phyloP scores from a whole-genome alignment of 2,329 filamentous ascomycete species.

The Fusarium napiforme region DNA sequence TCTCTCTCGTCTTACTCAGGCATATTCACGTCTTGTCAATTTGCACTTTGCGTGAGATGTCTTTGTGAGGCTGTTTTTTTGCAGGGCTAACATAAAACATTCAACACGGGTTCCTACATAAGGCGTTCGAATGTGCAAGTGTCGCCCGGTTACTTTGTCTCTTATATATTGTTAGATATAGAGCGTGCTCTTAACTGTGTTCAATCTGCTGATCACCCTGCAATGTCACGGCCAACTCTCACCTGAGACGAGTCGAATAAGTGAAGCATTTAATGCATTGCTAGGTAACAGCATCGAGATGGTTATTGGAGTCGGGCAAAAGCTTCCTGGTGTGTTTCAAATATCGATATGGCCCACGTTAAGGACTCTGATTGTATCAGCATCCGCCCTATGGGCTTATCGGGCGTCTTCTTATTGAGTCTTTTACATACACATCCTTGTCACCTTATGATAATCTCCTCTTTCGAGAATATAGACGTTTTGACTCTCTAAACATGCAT shows the following conservation, averaged over 20 bases:
- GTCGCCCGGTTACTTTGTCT: conserved; percentile 1
- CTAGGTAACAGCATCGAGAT: not conserved
- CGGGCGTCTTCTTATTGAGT: not conserved
- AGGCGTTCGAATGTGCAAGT: not conserved
- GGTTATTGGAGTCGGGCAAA: not conserved
- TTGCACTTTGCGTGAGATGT: not conserved
- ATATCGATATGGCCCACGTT: not conserved
- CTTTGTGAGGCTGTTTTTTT: not conserved
- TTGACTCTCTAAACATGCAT: too few species aligned
- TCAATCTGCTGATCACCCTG: not conserved
- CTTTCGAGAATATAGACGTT: not conserved
- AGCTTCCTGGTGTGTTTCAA: not conserved
- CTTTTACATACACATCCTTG: not conserved
- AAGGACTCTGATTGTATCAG: not conserved
- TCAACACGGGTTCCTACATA: conserved; percentile 10
- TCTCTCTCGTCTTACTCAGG: not conserved
- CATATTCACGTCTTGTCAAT: not conserved
- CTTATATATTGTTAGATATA: not conserved
- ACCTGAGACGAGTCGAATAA: not conserved
- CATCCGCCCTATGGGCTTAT: not conserved
- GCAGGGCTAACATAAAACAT: conserved; percentile 2
- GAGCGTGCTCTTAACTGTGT: not conserved
- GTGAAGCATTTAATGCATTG: not conserved
- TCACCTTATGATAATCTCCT: not conserved
- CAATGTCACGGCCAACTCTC: not conserved